These are phyloP conservation scores for Hygrophorus pudorinus DNA, from an alignment of 768 basidiomycete species.

Conservation along the genomic window DNA sequence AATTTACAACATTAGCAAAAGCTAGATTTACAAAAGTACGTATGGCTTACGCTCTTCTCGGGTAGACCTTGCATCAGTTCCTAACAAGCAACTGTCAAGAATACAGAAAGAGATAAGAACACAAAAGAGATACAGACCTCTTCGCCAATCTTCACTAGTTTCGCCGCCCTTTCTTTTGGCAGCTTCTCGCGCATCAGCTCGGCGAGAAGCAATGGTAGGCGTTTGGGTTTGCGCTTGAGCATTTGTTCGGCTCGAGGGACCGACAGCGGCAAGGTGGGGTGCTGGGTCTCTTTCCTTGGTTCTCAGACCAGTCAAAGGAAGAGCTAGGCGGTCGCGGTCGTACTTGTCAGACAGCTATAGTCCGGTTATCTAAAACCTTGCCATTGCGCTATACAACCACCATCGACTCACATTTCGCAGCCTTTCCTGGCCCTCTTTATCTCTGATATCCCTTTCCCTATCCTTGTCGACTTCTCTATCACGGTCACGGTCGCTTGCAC, in stretches of 20 bases:
- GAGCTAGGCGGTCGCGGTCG: constrained; percentile 67
- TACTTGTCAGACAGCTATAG: constrained; percentile 76
- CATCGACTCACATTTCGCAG: constrained; percentile 55
- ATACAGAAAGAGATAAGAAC: constrained; percentile 8
- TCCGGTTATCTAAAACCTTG: background rate
- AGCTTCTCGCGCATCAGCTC: constrained; percentile 49
- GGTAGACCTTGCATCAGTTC: constrained; percentile 37
- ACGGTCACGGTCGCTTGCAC: constrained; percentile 49
- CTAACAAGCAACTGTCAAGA: constrained; percentile 18
- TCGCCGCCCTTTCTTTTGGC: constrained; percentile 65
- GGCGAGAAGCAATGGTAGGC: constrained; percentile 33
- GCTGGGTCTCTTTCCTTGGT: constrained; percentile 60
- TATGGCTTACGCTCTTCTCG: constrained; percentile 53
- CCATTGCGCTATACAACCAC: background rate
- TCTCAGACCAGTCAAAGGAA: constrained; percentile 39
- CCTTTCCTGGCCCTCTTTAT: constrained; percentile 71
- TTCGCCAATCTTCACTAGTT: constrained; percentile 74
- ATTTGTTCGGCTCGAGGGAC: constrained; percentile 30
- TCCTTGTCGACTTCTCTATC: constrained; percentile 44
- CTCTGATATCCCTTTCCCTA: constrained; percentile 50
- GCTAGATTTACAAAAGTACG: constrained; percentile 8
- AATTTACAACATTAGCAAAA: constrained; percentile 2
- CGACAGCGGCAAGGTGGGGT: constrained; percentile 41
- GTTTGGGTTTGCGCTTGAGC: constrained; percentile 26
- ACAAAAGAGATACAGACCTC: constrained; percentile 46